Evolutionary conservation across 805 yeast species (phyloP), one percentile per base, ranked within the genome.

Genomic region (Blastobotrys muscicola): DNA sequence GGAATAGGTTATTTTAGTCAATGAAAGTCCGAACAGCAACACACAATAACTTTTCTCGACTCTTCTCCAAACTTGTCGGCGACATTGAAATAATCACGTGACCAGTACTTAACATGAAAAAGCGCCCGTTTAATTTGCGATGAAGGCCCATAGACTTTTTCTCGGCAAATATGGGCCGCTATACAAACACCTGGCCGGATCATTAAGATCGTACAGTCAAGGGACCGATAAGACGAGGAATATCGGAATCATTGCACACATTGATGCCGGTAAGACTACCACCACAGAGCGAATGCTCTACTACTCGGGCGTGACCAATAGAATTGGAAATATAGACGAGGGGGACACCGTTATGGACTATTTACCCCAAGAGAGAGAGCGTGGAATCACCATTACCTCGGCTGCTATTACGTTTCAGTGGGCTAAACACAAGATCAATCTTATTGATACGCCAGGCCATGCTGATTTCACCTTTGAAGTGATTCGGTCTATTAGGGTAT

Each of bases 181-280:
- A 4, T 20, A 20, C 26, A 20, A 20, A 6, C 4, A 6, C 4
- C 26, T 20, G 26, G 26, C 13, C 8, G 36, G 36, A 8, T n/a
- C 10, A 7, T 4, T 12, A 15, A 33, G 36, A 33, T 33, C 7
- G 5, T 13, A 13, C 39, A 36, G 31, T 23, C 11, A 9, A 8
- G 26, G 13, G 10, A 12, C 37, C n/a, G 14, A 15, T 4, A 43
- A 45, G 15, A 73, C 82, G 16, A 68, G 98, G 47, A 90, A 92
- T 62, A 85, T 92, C 30, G 98, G 98, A 1, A 86, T 92, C 53
- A 87, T 92, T 34, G 98, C 98, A n/a, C 98, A 92, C 60, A 92
- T 92, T 43, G 98, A 92, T 68, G 98, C 98, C 2, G 98, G 98
- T 0, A 92, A 92, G 62, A 92, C 98, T 3, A 92, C 98, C 1